A percentile compares a stretch with the other conserved stretches of the same genome.
phyloP scores from a whole-genome alignment of 2,329 filamentous ascomycete genomes.

The Aspergillus sp. region DNA sequence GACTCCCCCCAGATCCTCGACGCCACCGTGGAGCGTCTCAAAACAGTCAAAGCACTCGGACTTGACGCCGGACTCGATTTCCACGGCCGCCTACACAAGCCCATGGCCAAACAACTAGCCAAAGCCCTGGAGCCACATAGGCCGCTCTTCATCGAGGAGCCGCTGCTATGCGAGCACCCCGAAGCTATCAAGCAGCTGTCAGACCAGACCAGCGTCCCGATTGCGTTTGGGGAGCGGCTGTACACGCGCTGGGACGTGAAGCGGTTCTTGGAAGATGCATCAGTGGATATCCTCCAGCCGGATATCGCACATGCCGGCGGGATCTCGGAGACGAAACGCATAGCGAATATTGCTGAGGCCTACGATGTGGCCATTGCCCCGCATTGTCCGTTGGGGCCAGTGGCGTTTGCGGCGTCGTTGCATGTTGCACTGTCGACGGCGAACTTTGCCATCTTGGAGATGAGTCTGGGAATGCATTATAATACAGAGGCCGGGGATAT shows the following conservation, averaged over 20 bases:
- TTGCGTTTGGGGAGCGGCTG: constrained; percentile 71
- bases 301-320: constrained; percentile 72
- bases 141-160: constrained; percentile 74
- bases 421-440: constrained; percentile 62
- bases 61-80: constrained; percentile 76
- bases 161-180: constrained; percentile 67
- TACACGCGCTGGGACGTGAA: constrained; percentile 73
- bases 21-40: constrained; percentile 64
- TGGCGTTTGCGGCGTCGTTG: constrained; percentile 69
- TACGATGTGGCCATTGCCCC: constrained; percentile 74
- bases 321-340: constrained; percentile 68
- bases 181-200: constrained; percentile 64
- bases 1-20: constrained; percentile 68
- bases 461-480: constrained; percentile 78
- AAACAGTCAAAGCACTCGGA: constrained; percentile 66
- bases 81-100: constrained; percentile 73
- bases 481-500: constrained; percentile 62
- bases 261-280: constrained; percentile 66
- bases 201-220: constrained; percentile 59
- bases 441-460: constrained; percentile 74
- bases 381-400: constrained; percentile 71
- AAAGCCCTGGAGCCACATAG: constrained; percentile 64
- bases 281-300: constrained; percentile 71
- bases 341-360: constrained; percentile 69
- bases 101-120: constrained; percentile 76